Evolutionary conservation across 106 monocot genomes (phyloP).

Genomic region (Dendrobium huoshanense): DNA sequence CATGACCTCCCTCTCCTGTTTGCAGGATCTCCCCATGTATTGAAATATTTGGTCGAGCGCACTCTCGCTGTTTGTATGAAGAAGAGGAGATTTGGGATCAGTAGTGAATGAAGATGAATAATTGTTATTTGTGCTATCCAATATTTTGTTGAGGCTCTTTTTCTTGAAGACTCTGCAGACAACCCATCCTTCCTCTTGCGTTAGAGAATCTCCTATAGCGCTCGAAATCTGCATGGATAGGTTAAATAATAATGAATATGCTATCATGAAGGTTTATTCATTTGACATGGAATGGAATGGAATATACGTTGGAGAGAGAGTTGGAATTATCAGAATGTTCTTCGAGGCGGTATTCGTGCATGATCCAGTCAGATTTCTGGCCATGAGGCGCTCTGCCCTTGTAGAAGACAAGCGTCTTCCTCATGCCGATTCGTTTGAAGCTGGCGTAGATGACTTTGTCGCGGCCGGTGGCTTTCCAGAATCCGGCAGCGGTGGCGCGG

Average conservation of each 20-base stretch:
- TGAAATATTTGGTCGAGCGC: conserved; percentile 79
- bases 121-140: conserved; percentile 22
- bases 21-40: conserved; percentile 65
- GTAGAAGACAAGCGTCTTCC: conserved; percentile 97
- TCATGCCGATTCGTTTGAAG: conserved; percentile 78
- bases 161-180: conserved; percentile 98
- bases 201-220: background rate
- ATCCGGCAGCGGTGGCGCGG: conserved; percentile 85
- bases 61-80: conserved; percentile 32
- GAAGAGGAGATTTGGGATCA: conserved; percentile 21
- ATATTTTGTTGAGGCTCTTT: conserved; percentile 66
- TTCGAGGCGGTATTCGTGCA: conserved; percentile 95
- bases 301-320: conserved; percentile 26
- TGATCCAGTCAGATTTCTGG: conserved; percentile 98
- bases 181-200: conserved; percentile 91
- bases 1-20: conserved; percentile 41
- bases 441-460: conserved; percentile 83
- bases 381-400: conserved; percentile 88
- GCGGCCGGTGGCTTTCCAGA: conserved; percentile 97
- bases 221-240: background rate
- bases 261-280: background rate
- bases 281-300: too few relatives aligned
- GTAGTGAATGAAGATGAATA: conserved; percentile 18
- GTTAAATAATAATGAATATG: background rate
- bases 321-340: conserved; percentile 35